Conservation (phyloP, 257 asterid species). For the Osmanthus fragrans region DNA sequence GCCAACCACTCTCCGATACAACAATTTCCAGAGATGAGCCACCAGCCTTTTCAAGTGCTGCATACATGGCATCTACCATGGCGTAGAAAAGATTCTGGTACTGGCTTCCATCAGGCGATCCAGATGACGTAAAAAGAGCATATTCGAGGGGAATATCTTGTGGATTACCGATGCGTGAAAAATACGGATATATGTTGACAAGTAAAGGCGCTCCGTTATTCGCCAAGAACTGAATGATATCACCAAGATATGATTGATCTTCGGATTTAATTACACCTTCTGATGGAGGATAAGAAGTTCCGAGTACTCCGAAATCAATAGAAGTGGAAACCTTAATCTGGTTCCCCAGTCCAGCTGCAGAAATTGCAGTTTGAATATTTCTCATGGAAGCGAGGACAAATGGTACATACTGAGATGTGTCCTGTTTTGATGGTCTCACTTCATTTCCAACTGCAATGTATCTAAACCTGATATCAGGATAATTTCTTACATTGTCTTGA, state of each 20-base stretch:
- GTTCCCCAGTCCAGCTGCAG: neutral
- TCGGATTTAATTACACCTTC: neutral
- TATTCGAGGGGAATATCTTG: neutral
- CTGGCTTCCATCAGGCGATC: neutral
- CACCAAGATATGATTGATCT: neutral
- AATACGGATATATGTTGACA: constrained; percentile 30
- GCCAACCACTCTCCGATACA: constrained; percentile 37
- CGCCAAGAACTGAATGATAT: constrained; percentile 13
- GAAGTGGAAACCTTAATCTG: constrained; percentile 22
- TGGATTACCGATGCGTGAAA: constrained; percentile 5
- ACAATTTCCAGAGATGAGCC: neutral
- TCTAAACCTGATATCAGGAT: constrained; percentile 21
- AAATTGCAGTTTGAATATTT: constrained; percentile 3
- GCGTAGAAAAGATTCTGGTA: neutral
- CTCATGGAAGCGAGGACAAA: constrained; percentile 7
- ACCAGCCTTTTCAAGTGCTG: neutral
- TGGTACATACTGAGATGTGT: neutral
- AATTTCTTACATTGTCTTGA: neutral
- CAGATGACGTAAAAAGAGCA: constrained; percentile 6
- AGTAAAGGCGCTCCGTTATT: neutral
- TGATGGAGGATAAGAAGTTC: constrained; percentile 23
- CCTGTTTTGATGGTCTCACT: neutral
- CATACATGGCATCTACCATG: neutral
- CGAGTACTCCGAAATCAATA: neutral
- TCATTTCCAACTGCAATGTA: constrained; percentile 31